Base-by-base conservation (phyloP, 805 yeast species). In the Kazachstania taianensis region DNA sequence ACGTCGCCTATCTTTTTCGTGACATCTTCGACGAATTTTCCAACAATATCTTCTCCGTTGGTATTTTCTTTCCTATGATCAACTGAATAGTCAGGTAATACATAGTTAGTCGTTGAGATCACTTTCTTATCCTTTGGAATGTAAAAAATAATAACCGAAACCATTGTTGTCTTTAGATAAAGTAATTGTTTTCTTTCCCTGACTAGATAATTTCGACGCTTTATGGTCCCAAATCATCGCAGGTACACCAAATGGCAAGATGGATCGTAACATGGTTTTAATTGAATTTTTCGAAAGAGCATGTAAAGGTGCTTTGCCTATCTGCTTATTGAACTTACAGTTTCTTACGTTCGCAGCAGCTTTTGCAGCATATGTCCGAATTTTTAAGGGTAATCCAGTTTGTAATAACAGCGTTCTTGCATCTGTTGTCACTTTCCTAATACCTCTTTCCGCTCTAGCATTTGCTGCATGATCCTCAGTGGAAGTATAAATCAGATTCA, bases 381-480 rank as follows among this genome's bases (percentile, higher is more conserved):
- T 29, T 19, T 23, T 18, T 9, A 12, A 8, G 7, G 37, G 35
- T 22, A 38, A 18, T 27, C 14, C 3, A 4, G 36, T 3, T 33
- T 33, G 36, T 2, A 25, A 7, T 14, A 39, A 12, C 16, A 39
- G 15, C 3, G 35, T 26, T 33, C 28, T 39, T 4, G 29, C 19
- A 30, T 36, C 40, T 4, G 29, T 13, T 13, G 20, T 27, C 4
- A 36, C 10, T 3, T 30, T 30, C 27, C 43, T 23, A 4, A 40
- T 30, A 16, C 16, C 13, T 19, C 36, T 20, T 26, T 40, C 43
- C 6, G 34, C 40, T 30, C 36, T 20, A 2, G 28, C 42, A 13
- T 39, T 39, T 3, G 38, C 36, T 7, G 35, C 23, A 15, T 40
- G 42, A 23, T 36, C 42, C 14, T 40, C 25, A 5, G 35, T 26